These are phyloP conservation scores for Penicillium canariense DNA, from an alignment of 495 filamentous ascomycete genomes.

Conservation along the genomic window DNA sequence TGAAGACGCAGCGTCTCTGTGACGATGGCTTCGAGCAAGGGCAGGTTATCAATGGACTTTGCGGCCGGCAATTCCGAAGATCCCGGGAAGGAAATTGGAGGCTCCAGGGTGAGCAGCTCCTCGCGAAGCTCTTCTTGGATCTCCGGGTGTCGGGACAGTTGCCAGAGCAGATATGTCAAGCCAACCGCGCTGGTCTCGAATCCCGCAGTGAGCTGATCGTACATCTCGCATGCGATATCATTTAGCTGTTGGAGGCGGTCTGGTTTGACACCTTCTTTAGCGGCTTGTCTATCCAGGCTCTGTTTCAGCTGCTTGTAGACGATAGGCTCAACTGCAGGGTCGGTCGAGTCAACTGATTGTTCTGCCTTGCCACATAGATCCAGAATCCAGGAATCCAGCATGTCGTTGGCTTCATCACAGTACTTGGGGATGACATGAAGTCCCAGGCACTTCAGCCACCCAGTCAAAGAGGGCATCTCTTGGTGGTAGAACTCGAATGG, in stretches of 20 bases:
- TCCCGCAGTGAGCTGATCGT: conserved; percentile 74
- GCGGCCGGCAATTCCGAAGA: conserved; percentile 47
- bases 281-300: conserved; percentile 36
- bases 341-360: conserved; percentile 27
- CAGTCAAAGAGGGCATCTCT: conserved; percentile 60
- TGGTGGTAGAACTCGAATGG: conserved; percentile 70
- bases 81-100: conserved; percentile 28
- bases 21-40: conserved; percentile 69
- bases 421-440: conserved; percentile 59
- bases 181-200: conserved; percentile 76
- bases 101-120: conserved; percentile 58
- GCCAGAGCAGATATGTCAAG: conserved; percentile 68
- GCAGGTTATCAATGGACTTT: conserved; percentile 66
- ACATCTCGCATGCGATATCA: conserved; percentile 65
- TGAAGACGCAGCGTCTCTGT: conserved; percentile 75
- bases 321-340: conserved; percentile 37
- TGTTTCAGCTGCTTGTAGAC: conserved; percentile 49
- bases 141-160: conserved; percentile 56
- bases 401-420: conserved; percentile 62
- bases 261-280: conserved; percentile 21
- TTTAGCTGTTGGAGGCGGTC: conserved; percentile 35
- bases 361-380: conserved; percentile 55
- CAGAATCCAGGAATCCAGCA: conserved; percentile 65
- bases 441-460: conserved; percentile 48
- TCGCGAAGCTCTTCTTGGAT: conserved; percentile 57